Conservation (phyloP, 2,329 filamentous ascomycete species). For the Calonectria leucothoes region DNA sequence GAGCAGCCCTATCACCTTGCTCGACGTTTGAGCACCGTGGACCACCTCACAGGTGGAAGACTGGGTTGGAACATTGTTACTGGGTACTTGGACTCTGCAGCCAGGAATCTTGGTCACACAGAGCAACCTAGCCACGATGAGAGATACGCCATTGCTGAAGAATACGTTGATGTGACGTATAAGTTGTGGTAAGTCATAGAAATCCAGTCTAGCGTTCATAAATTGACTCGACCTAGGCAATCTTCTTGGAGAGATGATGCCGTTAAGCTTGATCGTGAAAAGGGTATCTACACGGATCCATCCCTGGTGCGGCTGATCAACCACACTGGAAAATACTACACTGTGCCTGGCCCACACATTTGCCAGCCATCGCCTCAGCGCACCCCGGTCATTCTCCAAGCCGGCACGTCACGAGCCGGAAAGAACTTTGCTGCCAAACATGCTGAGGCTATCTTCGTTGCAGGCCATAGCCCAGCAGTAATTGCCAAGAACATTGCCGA, state of each 20-base stretch:
- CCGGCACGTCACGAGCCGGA: conserved; percentile 70
- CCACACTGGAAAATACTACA: conserved; percentile 70
- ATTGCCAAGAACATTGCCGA: conserved; percentile 68
- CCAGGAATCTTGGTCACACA: conserved; percentile 69
- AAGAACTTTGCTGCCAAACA: conserved; percentile 71
- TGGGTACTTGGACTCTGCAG: conserved; percentile 74
- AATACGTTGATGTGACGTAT: conserved; percentile 68
- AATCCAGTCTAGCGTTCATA: neutral
- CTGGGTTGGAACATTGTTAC: conserved; percentile 69
- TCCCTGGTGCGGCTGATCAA: conserved; percentile 70
- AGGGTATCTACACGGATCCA: conserved; percentile 57
- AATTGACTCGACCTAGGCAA: conserved; percentile 38
- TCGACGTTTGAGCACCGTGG: conserved; percentile 72
- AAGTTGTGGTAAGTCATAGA: conserved; percentile 65
- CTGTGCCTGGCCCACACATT: conserved; percentile 69
- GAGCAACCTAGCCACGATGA: conserved; percentile 63
- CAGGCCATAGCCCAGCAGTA: conserved; percentile 65
- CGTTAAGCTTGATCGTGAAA: conserved; percentile 65
- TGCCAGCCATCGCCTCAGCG: conserved; percentile 72
- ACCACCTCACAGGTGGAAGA: conserved; percentile 74
- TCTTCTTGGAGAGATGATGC: conserved; percentile 71
- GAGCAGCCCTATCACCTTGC: conserved; percentile 77
- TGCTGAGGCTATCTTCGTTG: conserved; percentile 74
- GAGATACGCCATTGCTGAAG: conserved; percentile 70
- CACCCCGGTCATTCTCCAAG: conserved; percentile 73